A percentile compares a stretch with the other conserved stretches of the same genome.
phyloP scores from a whole-genome alignment of 306 rosid genomes.

The Begonia masoniana region DNA sequence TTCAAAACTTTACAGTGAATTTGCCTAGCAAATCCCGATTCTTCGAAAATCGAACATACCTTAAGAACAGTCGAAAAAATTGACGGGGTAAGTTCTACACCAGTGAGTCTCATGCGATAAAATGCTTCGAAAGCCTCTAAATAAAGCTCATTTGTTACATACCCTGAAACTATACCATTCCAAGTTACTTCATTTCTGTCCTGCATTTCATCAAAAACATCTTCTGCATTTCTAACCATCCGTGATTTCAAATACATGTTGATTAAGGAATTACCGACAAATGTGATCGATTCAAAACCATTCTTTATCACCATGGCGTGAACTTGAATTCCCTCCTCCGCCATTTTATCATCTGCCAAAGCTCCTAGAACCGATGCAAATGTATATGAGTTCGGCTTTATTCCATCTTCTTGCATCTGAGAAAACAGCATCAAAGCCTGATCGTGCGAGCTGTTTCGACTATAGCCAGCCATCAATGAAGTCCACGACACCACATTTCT shows the following conservation, averaged over 20 bases:
- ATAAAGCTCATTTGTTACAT: slow-evolving; percentile 38
- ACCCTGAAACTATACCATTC: slow-evolving; percentile 68
- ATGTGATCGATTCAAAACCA: slow-evolving; percentile 37
- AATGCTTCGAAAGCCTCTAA: slow-evolving; percentile 50
- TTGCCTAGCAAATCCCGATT: slow-evolving; percentile 36
- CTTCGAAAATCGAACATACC: slow-evolving; percentile 42
- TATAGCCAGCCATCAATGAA: slow-evolving; percentile 56
- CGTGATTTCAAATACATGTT: slow-evolving; percentile 60
- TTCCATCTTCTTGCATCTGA: slow-evolving; percentile 41
- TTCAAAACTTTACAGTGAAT: slow-evolving; percentile 55
- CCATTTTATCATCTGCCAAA: slow-evolving; percentile 31
- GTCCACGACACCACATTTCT: slow-evolving; percentile 81
- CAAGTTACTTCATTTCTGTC: slow-evolving; percentile 52
- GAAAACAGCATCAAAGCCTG: slow-evolving; percentile 26
- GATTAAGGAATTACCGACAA: slow-evolving; percentile 51
- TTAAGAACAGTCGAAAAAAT: slow-evolving; percentile 46
- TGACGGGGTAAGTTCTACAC: slow-evolving; percentile 35
- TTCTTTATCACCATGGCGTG: slow-evolving; percentile 51
- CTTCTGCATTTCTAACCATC: slow-evolving; percentile 39
- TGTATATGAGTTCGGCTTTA: slow-evolving; percentile 45
- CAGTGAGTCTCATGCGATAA: slow-evolving; percentile 39
- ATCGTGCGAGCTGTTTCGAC: slow-evolving; percentile 28
- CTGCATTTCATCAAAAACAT: slow-evolving; percentile 43
- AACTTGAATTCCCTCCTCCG: slow-evolving; percentile 44
- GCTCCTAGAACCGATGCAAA: slow-evolving; percentile 45